Conservation (phyloP, 73 alveolate species). For the Tetrahymena borealis region DNA sequence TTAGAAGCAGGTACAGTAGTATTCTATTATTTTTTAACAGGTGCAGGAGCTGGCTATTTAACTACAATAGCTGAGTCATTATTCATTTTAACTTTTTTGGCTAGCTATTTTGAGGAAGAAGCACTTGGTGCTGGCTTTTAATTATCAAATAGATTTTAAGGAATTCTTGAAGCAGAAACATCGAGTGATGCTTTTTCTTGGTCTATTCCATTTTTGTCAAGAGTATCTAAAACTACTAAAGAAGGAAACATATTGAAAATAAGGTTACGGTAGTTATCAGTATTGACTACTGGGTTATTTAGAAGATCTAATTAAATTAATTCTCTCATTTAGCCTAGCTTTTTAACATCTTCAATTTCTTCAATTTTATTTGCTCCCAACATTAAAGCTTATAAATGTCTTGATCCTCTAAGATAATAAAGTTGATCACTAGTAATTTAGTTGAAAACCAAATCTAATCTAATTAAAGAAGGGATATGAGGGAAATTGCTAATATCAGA, state of each 20-base stretch:
- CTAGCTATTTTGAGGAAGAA: background rate
- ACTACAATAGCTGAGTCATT: too few relatives aligned
- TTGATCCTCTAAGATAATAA: background rate
- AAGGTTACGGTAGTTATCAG: background rate
- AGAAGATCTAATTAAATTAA: background rate
- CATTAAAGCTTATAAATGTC: background rate
- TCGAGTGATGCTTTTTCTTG: background rate
- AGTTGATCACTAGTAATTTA: background rate
- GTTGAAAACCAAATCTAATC: background rate
- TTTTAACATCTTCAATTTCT: background rate
- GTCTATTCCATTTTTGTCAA: background rate
- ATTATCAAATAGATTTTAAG: background rate
- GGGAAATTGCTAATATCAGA: background rate
- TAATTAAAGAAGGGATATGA: background rate
- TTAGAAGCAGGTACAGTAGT: background rate
- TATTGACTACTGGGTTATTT: background rate
- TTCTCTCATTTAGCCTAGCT: background rate
- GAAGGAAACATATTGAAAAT: background rate
- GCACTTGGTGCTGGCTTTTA: background rate
- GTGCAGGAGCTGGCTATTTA: background rate
- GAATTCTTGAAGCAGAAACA: background rate
- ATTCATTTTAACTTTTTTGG: too few relatives aligned
- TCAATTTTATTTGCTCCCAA: background rate
- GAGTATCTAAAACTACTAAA: background rate
- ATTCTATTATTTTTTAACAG: background rate